Evolutionary conservation across 306 rosid genomes (phyloP).

Genomic region (Dryas drummondii): DNA sequence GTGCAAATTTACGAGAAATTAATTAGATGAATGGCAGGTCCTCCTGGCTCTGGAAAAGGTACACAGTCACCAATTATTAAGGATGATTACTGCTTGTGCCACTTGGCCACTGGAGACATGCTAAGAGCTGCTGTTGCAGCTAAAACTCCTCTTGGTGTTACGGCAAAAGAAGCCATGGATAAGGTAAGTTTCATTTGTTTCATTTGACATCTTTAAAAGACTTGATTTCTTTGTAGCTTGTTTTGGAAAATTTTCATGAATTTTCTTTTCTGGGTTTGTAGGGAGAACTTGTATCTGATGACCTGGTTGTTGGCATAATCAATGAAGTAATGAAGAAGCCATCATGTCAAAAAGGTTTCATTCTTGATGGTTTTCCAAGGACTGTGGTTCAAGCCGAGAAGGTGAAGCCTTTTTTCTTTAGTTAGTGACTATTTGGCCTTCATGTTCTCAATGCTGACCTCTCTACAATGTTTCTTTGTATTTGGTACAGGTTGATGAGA

Average conservation of each 20-base stretch:
- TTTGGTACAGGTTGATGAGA: conserved; percentile 69
- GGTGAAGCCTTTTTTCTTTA: conserved; percentile 40
- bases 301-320: conserved; percentile 89
- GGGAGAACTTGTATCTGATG: conserved; percentile 99
- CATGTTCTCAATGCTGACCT: no score
- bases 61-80: conserved; percentile 94
- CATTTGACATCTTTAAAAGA: no score
- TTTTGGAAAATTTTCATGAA: conserved; percentile 21
- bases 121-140: conserved; percentile 91
- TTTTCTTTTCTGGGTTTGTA: not conserved
- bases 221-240: no score
- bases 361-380: conserved; percentile 96
- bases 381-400: conserved; percentile 91
- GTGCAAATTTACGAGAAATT: no score
- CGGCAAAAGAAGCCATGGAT: conserved; percentile 98
- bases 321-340: conserved; percentile 92
- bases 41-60: conserved; percentile 99
- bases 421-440: not conserved
- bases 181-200: conserved; percentile 39
- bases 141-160: conserved; percentile 88
- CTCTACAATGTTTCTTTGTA: not conserved
- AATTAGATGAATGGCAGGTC: conserved; percentile 48
- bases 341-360: conserved; percentile 96
- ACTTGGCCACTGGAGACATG: conserved; percentile 99
- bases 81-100: conserved; percentile 96